A percentile compares a stretch with the other conserved stretches of the same genome.
Conservation (phyloP, 1,284 basidiomycete species). For the Papiliotrema terrestris region DNA sequence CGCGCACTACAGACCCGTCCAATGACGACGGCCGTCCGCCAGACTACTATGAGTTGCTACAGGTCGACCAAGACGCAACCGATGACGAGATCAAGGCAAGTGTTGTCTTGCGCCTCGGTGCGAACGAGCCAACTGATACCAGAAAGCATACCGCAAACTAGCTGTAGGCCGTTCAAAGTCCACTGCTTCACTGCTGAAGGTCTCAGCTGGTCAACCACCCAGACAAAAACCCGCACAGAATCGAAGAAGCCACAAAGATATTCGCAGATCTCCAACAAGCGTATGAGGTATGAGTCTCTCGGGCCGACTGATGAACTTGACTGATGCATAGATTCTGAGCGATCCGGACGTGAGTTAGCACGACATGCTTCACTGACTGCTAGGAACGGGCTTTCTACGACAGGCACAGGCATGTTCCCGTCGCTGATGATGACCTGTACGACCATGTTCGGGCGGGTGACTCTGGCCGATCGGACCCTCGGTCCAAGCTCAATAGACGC, state of each 20-base stretch:
- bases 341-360: slow-evolving; percentile 74
- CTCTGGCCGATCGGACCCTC: slow-evolving; percentile 37
- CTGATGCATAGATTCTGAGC: slow-evolving; percentile 63
- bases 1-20: slow-evolving; percentile 12
- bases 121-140: slow-evolving; percentile 3
- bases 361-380: neutral
- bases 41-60: slow-evolving; percentile 78
- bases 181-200: neutral
- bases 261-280: slow-evolving; percentile 91
- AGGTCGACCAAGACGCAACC: slow-evolving; percentile 73
- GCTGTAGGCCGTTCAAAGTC: slow-evolving; percentile 50
- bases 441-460: slow-evolving; percentile 74
- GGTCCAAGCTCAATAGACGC: slow-evolving; percentile 56
- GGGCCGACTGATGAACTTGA: neutral
- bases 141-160: slow-evolving; percentile 77
- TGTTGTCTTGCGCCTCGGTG: slow-evolving; percentile 16
- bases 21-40: slow-evolving; percentile 25
- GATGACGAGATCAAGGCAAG: slow-evolving; percentile 80
- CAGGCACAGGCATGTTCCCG: slow-evolving; percentile 81
- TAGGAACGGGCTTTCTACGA: slow-evolving; percentile 99
- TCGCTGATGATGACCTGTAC: slow-evolving; percentile 77
- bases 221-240: slow-evolving; percentile 77
- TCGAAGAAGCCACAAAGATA: slow-evolving; percentile 79
- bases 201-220: slow-evolving; percentile 73
- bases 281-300: slow-evolving; percentile 66